phyloP scores from a whole-genome alignment of 495 filamentous ascomycete species.

The Cladorrhinum samala region DNA sequence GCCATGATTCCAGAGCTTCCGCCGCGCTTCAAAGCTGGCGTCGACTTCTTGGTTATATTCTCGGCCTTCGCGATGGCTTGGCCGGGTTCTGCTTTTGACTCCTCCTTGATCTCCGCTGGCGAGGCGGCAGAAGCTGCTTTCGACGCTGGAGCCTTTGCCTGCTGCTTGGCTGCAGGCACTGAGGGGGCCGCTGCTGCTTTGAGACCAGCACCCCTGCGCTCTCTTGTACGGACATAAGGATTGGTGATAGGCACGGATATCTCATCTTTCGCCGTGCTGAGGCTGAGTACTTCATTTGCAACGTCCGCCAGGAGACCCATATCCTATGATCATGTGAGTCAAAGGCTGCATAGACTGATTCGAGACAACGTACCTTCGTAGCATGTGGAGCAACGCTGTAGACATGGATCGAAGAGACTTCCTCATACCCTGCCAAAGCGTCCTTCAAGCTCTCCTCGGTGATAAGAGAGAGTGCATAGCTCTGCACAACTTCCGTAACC shows the following conservation, averaged over 20 bases:
- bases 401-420: slow-evolving; percentile 71
- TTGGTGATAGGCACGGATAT: slow-evolving; percentile 29
- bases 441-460: slow-evolving; percentile 76
- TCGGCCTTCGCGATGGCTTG: slow-evolving; percentile 20
- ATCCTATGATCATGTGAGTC: slow-evolving; percentile 38
- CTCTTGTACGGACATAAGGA: slow-evolving; percentile 33
- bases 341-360: not conserved
- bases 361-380: slow-evolving; percentile 46
- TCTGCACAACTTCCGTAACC: slow-evolving; percentile 35
- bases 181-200: slow-evolving; percentile 16
- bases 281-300: slow-evolving; percentile 52
- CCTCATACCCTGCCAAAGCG: slow-evolving; percentile 34
- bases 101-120: slow-evolving; percentile 29
- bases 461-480: slow-evolving; percentile 61
- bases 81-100: slow-evolving; percentile 19
- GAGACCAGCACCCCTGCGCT: slow-evolving; percentile 23
- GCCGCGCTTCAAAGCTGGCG: slow-evolving; percentile 51
- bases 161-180: slow-evolving; percentile 11
- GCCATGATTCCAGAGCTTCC: slow-evolving; percentile 58
- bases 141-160: slow-evolving; percentile 11
- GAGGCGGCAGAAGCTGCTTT: not conserved
- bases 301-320: slow-evolving; percentile 67
- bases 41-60: slow-evolving; percentile 31
- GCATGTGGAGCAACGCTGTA: slow-evolving; percentile 75
- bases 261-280: slow-evolving; percentile 21